Conservation (phyloP, 176 grass and related monocot species). For the Poa annua region DNA sequence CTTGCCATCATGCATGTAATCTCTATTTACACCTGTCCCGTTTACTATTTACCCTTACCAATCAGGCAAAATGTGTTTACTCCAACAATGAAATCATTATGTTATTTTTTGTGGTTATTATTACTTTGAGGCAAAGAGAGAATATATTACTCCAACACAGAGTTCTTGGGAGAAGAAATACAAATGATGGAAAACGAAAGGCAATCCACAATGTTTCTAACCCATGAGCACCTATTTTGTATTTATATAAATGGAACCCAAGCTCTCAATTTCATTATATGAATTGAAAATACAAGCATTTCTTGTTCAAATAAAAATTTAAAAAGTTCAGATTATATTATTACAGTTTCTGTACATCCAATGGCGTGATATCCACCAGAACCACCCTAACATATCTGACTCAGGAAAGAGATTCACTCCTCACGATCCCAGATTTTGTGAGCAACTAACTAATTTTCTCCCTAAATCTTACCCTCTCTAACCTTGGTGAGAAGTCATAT, state of each 20-base stretch:
- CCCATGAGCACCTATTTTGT: neutral
- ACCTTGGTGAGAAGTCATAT: neutral
- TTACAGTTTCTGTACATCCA: neutral
- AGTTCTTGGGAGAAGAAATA: neutral
- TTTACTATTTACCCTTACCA: neutral
- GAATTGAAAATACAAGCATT: too few relatives aligned
- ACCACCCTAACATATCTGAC: neutral
- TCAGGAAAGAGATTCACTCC: neutral
- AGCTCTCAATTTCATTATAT: neutral
- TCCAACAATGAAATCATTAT: neutral
- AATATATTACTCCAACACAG: neutral
- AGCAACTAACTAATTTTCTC: neutral
- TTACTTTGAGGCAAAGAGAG: neutral
- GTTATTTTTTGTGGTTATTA: neutral
- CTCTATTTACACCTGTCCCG: neutral
- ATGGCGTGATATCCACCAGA: neutral
- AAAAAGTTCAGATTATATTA: neutral
- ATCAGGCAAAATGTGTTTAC: neutral
- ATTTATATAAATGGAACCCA: neutral
- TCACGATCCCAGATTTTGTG: neutral
- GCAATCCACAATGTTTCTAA: neutral
- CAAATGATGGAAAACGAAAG: neutral
- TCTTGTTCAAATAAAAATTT: too few relatives aligned
- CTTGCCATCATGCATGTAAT: neutral
- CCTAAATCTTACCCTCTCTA: neutral